Evolutionary conservation across 345 rosid species (phyloP), one percentile per base, ranked within the genome.

Genomic region (Firmiana major): DNA sequence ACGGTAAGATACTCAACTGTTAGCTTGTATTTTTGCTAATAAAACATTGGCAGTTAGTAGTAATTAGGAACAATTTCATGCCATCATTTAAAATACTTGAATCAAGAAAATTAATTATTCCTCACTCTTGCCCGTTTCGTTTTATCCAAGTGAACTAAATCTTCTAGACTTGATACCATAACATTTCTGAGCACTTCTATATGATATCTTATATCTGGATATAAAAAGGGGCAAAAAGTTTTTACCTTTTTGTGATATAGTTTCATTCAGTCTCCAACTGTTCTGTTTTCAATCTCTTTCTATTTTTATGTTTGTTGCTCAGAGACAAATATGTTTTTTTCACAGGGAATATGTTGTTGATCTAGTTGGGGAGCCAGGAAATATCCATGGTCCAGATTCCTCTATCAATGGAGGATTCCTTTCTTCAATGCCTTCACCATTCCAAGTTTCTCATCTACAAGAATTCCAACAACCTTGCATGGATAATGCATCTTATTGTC

Each of bases 271-370:
- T 45, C 36, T 68, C 12, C 19, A 68, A 65, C 9, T 8, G 45
- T 21, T 48, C 19, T 58, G 9, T 7, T 26, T 62, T 59, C 11
- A 34, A 8, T 55, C 34, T 31, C 54, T 45, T 72, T 54, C 12
- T 28, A 21, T 43, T 65, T 54, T 68, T 6, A n/a, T 58, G 7
- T 40, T 13, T 72, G 38, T 67, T 77, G 19, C 53, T 81, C 6
- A 79, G 26, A 31, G 34, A 31, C 54, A 74, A 76, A 70, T 13
- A 17, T 13, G n/a, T 83, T 77, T 77, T 73, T 83, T 82, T 75
- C 34, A 55, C 90, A 95, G 99, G 91, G 99, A 95, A 77, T 95
- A 91, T 77, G 99, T 95, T 40, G 99, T 95, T 80, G 99, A 93
- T 84, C 94, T 95, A 22, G 90, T 95, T 9, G 96, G 98, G 74